Conservation (phyloP, 1,284 basidiomycete genomes). For the Fomitiporia mediterranea region DNA sequence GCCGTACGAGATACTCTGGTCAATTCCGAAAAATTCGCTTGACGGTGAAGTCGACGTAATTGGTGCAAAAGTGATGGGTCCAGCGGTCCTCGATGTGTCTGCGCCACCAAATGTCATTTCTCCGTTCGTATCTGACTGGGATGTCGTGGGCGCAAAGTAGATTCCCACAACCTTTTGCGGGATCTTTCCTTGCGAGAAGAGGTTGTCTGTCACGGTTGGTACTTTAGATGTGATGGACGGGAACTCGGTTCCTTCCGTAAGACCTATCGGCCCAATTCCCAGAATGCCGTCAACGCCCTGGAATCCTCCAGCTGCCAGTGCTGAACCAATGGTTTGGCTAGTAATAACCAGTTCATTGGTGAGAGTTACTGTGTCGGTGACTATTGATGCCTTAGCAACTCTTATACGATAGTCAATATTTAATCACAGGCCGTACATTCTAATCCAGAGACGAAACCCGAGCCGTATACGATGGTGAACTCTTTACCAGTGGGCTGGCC, state of each 20-base stretch:
- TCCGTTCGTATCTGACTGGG: conserved; percentile 7
- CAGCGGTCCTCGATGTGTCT: conserved; percentile 17
- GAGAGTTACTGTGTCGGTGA: conserved; percentile 21
- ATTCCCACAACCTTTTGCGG: conserved; percentile 2
- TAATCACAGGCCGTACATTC: conserved; percentile 16
- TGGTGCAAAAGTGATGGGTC: conserved; percentile 9
- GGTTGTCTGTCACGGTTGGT: conserved; percentile 23
- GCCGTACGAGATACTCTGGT: conserved; percentile 30
- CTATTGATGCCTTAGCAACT: conserved; percentile 9
- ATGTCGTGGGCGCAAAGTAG: conserved; percentile 13
- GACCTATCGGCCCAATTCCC: conserved; percentile 9
- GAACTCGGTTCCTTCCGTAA: conserved; percentile 17
- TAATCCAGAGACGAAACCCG: conserved; percentile 18
- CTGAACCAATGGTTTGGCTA: conserved; percentile 22
- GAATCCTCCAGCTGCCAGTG: conserved; percentile 19
- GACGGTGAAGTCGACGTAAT: conserved; percentile 25
- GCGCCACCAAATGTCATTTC: conserved; percentile 20
- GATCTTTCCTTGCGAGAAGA: conserved; percentile 16
- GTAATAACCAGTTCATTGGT: conserved; percentile 17
- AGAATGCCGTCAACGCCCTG: conserved; percentile 24
- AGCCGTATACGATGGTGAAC: conserved; percentile 21
- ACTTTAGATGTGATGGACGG: conserved; percentile 14
- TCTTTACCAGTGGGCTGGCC: conserved; percentile 9
- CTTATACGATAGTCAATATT: neutral
- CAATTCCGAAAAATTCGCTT: conserved; percentile 32